Percentiles rank a stretch among this genome's conserved stretches.
Conservation (phyloP, 1,139 yeast genomes). For the Keqinozyma sinolaborantium region DNA sequence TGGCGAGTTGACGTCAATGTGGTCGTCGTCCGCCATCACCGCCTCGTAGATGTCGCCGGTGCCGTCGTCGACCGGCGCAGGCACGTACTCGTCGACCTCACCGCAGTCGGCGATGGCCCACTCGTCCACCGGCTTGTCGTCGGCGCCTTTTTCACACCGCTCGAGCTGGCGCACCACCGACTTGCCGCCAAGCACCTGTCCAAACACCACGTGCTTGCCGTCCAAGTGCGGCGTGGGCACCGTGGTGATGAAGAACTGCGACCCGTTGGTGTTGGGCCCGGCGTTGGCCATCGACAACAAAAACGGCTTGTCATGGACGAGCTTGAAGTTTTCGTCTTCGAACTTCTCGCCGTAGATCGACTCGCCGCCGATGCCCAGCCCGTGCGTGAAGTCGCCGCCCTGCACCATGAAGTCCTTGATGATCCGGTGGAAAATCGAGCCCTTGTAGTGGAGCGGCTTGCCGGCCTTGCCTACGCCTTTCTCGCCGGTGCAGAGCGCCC, state of each 20-base stretch:
- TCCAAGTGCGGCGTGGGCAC: constrained; percentile 81
- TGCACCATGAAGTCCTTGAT: constrained; percentile 91
- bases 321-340: constrained; percentile 83
- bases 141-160: constrained; percentile 56
- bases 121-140: constrained; percentile 62
- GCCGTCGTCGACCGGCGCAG: constrained; percentile 59
- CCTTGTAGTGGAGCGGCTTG: constrained; percentile 69
- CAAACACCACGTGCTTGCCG: constrained; percentile 96
- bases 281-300: constrained; percentile 95
- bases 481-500: constrained; percentile 88
- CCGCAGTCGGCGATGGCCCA: constrained; percentile 82
- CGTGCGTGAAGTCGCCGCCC: constrained; percentile 94
- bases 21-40: constrained; percentile 67
- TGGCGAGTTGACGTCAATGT: constrained; percentile 56
- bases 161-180: constrained; percentile 78
- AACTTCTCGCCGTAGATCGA: constrained; percentile 94
- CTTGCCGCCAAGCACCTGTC: constrained; percentile 81
- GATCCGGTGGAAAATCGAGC: constrained; percentile 85
- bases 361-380: constrained; percentile 91
- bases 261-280: constrained; percentile 93
- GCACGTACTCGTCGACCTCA: constrained; percentile 55
- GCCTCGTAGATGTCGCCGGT: constrained; percentile 87
- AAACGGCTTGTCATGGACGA: constrained; percentile 79
- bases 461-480: constrained; percentile 67
- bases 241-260: constrained; percentile 92